Evolutionary conservation across 2,329 filamentous ascomycete genomes (phyloP).

Genomic region (Exophiala mesophila): DNA sequence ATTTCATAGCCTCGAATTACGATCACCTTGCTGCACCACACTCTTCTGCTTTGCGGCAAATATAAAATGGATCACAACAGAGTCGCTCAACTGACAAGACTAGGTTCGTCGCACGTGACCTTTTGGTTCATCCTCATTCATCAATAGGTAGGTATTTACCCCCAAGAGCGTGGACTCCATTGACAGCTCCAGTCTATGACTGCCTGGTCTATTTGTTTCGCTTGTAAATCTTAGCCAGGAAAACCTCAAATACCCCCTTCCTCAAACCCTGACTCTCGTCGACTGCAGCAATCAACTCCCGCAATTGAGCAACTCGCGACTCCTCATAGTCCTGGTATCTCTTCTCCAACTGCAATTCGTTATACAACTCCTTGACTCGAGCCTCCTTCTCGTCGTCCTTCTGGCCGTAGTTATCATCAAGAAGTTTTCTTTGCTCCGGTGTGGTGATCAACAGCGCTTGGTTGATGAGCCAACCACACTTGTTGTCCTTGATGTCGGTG

Average conservation of each 20-base stretch:
- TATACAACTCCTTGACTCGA: conserved; percentile 80
- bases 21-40: too few species aligned
- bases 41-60: too few species aligned
- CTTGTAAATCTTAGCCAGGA: conserved; percentile 97
- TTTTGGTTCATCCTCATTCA: too few species aligned
- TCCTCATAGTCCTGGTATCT: conserved; percentile 88
- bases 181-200: too few species aligned
- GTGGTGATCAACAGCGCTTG: conserved; percentile 76
- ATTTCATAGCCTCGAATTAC: too few species aligned
- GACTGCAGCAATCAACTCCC: conserved; percentile 66
- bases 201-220: conserved; percentile 91
- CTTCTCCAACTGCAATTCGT: conserved; percentile 77
- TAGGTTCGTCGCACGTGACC: too few species aligned
- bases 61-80: too few species aligned
- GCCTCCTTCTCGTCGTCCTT: conserved; percentile 82
- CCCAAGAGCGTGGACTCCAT: too few species aligned
- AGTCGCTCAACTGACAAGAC: too few species aligned
- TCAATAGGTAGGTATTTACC: too few species aligned
- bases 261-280: conserved; percentile 87
- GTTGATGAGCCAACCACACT: conserved; percentile 98
- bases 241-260: conserved; percentile 82
- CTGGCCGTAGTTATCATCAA: conserved; percentile 89
- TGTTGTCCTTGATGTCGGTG: conserved; percentile 99
- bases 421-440: conserved; percentile 77
- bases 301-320: conserved; percentile 72